phyloP scores from a whole-genome alignment of 1,284 basidiomycete species.

The Dichomitus squalens region DNA sequence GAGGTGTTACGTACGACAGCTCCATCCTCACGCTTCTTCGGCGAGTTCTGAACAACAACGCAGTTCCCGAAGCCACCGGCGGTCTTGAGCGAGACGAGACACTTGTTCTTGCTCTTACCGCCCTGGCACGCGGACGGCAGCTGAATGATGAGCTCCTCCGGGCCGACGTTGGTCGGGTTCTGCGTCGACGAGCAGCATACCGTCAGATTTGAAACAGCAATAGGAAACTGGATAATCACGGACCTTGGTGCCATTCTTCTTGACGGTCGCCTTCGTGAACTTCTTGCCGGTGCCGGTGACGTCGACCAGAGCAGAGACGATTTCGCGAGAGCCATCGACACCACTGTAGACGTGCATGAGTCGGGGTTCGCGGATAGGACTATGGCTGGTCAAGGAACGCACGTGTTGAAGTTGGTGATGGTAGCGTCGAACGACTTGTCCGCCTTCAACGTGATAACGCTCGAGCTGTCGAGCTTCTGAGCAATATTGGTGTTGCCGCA shows the following conservation, averaged over 20 bases:
- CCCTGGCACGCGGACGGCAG: slow-evolving; percentile 53
- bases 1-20: neutral
- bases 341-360: slow-evolving; percentile 30
- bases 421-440: slow-evolving; percentile 47
- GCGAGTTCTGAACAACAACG: slow-evolving; percentile 37
- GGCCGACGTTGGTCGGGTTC: slow-evolving; percentile 35
- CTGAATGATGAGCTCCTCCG: slow-evolving; percentile 42
- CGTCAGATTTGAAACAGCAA: neutral
- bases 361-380: neutral
- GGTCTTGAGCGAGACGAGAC: slow-evolving; percentile 49
- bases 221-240: slow-evolving; percentile 1
- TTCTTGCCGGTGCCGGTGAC: slow-evolving; percentile 38
- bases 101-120: slow-evolving; percentile 43
- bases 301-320: slow-evolving; percentile 38
- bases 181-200: neutral
- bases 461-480: slow-evolving; percentile 42
- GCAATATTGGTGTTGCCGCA: slow-evolving; percentile 52
- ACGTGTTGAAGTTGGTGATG: slow-evolving; percentile 55
- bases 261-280: slow-evolving; percentile 39
- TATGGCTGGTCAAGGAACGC: slow-evolving; percentile 22
- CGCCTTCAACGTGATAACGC: slow-evolving; percentile 41
- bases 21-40: neutral
- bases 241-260: slow-evolving; percentile 40
- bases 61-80: slow-evolving; percentile 54
- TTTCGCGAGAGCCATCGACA: slow-evolving; percentile 49